Evolutionary conservation across 108 stramenopile genomes (phyloP).

Genomic region (Pseudonitzschia pungens): DNA sequence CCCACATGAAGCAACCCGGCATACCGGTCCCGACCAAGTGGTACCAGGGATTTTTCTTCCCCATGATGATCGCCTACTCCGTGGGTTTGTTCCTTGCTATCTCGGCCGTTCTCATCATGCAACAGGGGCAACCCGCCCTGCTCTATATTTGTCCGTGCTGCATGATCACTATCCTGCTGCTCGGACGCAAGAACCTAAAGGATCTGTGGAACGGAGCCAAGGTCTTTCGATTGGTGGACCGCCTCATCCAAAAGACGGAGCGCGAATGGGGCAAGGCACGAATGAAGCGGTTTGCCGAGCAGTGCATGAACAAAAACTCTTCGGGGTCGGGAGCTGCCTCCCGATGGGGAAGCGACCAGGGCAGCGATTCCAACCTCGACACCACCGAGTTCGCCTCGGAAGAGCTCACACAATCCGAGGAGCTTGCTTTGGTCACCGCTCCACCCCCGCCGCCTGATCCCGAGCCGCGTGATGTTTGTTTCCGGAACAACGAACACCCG

Average conservation of each 20-base stretch:
- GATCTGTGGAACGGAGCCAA: conserved; percentile 68
- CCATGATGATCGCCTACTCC: conserved; percentile 71
- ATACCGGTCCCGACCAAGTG: conserved; percentile 34
- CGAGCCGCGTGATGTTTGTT: conserved; percentile 22
- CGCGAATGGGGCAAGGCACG: conserved; percentile 25
- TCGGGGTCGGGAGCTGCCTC: not conserved
- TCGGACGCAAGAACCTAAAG: conserved; percentile 55
- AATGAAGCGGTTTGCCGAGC: conserved; percentile 24
- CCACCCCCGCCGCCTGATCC: not conserved
- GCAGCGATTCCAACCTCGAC: not conserved
- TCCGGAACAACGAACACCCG: conserved; percentile 11
- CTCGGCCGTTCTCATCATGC: conserved; percentile 71
- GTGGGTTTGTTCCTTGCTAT: conserved; percentile 78
- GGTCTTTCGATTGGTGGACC: conserved; percentile 52
- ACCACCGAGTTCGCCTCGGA: too few relatives aligned
- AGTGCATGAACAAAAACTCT: not conserved
- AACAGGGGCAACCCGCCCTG: conserved; percentile 84
- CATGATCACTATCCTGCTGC: conserved; percentile 53
- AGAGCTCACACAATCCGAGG: not conserved
- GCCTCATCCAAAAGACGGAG: conserved; percentile 24
- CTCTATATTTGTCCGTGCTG: conserved; percentile 84
- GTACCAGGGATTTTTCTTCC: conserved; percentile 55
- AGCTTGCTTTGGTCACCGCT: not conserved
- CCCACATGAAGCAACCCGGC: conserved; percentile 22
- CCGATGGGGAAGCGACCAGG: not conserved